Percentiles rank a stretch among this genome's conserved stretches.
Conservation (phyloP, 768 basidiomycete genomes). For the Mycena leptocephala region DNA sequence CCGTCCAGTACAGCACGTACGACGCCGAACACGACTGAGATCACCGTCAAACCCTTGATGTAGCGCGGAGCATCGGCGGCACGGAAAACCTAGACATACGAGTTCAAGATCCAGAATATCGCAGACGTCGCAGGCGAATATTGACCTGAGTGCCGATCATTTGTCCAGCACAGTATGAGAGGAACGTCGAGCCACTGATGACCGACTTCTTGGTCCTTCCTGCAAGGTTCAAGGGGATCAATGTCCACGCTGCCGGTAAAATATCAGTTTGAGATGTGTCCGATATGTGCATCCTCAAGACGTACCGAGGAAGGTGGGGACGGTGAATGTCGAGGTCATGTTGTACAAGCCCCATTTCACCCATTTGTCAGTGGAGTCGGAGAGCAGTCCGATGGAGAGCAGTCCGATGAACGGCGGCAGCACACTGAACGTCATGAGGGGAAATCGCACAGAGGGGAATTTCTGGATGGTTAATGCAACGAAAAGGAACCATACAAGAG, state of each 20-base stretch:
- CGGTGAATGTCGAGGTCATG: slow-evolving; percentile 22
- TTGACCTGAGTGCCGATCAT: slow-evolving; percentile 31
- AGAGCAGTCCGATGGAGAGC: slow-evolving; percentile 17
- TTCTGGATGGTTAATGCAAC: slow-evolving; percentile 2
- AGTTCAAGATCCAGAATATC: neutral
- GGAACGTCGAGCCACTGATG: slow-evolving; percentile 24
- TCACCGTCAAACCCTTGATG: slow-evolving; percentile 6
- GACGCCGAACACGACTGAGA: slow-evolving; percentile 18
- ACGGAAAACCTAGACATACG: slow-evolving; percentile 6
- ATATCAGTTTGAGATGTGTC: neutral
- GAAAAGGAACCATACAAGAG: slow-evolving; percentile 14
- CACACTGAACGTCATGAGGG: slow-evolving; percentile 17
- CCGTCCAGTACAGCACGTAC: neutral
- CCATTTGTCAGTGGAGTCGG: slow-evolving; percentile 13
- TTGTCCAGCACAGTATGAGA: slow-evolving; percentile 28
- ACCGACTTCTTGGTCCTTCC: slow-evolving; percentile 35
- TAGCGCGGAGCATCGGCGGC: slow-evolving; percentile 20
- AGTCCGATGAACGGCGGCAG: slow-evolving; percentile 22
- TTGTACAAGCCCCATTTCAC: slow-evolving; percentile 22
- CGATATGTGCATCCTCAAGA: neutral
- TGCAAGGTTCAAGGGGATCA: slow-evolving; percentile 30
- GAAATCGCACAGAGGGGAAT: slow-evolving; percentile 9
- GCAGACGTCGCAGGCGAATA: neutral
- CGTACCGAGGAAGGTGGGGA: slow-evolving; percentile 15
- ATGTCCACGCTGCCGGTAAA: slow-evolving; percentile 3